These are phyloP conservation scores for Blastobotrys niveus DNA, from an alignment of 1,139 yeast genomes.

Conservation along the genomic window DNA sequence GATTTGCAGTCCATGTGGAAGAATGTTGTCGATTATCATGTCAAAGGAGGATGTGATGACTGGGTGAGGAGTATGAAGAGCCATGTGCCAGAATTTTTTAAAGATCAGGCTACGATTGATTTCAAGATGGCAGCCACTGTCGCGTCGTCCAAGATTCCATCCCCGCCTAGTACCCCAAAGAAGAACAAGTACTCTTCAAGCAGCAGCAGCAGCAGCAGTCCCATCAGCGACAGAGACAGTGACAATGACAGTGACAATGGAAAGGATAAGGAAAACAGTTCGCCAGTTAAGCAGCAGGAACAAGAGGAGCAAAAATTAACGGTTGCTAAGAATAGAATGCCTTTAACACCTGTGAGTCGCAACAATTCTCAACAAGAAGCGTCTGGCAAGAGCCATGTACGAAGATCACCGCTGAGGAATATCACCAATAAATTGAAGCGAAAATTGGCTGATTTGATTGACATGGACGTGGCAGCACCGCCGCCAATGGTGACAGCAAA, in stretches of 20 bases:
- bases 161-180: slow-evolving; percentile 15
- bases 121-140: slow-evolving; percentile 6
- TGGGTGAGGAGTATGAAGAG: slow-evolving; percentile 55
- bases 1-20: slow-evolving; percentile 43
- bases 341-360: slow-evolving; percentile 6
- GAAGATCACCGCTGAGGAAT: background rate
- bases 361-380: too few species aligned
- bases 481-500: background rate
- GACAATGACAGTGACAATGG: too few species aligned
- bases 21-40: slow-evolving; percentile 60
- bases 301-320: too few species aligned
- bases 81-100: slow-evolving; percentile 54
- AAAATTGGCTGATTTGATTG: background rate
- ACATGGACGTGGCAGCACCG: background rate
- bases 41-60: slow-evolving; percentile 72
- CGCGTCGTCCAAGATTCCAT: slow-evolving; percentile 6
- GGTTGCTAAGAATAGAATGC: too few species aligned
- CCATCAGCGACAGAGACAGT: too few species aligned
- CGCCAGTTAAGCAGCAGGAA: too few species aligned
- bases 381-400: too few species aligned
- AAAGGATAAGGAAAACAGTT: too few species aligned
- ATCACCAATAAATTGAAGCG: slow-evolving; percentile 6
- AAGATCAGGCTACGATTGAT: slow-evolving; percentile 45
- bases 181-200: slow-evolving; percentile 1
- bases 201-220: too few species aligned